These are phyloP conservation scores for Mortierella sp. DNA, from an alignment of 371 early-diverging fungal species.

Conservation along the genomic window DNA sequence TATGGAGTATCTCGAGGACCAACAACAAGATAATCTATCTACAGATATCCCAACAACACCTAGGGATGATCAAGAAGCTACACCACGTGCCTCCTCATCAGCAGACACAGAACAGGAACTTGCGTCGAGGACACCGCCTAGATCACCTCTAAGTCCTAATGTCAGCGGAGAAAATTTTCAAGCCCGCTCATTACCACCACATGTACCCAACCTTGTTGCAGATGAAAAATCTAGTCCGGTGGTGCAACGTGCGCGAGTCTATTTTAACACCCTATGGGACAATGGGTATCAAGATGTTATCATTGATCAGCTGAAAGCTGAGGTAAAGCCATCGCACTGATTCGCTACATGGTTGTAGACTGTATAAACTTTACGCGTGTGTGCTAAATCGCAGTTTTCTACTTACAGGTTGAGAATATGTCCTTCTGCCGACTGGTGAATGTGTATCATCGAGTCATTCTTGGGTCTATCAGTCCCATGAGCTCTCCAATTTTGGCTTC, in stretches of 20 bases:
- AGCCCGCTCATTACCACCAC: constrained; percentile 12
- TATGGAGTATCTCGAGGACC: constrained; percentile 28
- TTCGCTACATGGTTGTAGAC: background rate
- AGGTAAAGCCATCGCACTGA: constrained; percentile 23
- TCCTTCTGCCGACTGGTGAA: constrained; percentile 30
- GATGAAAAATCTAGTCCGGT: constrained; percentile 27
- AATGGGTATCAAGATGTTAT: constrained; percentile 56
- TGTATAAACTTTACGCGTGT: background rate
- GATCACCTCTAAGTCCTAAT: constrained; percentile 39
- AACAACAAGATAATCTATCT: constrained; percentile 1
- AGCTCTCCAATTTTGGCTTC: constrained; percentile 22
- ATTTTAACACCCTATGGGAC: constrained; percentile 61
- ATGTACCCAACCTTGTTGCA: background rate
- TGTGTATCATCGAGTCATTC: constrained; percentile 34
- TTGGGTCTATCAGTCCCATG: constrained; percentile 26
- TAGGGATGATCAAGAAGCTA: constrained; percentile 15
- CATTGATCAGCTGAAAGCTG: constrained; percentile 26
- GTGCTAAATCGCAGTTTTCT: background rate
- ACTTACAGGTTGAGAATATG: constrained; percentile 22
- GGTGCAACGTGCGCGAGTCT: constrained; percentile 33
- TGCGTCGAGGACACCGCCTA: constrained; percentile 35
- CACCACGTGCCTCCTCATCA: constrained; percentile 22
- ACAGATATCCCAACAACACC: background rate
- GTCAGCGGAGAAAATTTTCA: constrained; percentile 43
- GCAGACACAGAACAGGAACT: constrained; percentile 15